These are phyloP conservation scores for Clitopilus passeckerianus DNA, from an alignment of 768 basidiomycete genomes.

Conservation along the genomic window DNA sequence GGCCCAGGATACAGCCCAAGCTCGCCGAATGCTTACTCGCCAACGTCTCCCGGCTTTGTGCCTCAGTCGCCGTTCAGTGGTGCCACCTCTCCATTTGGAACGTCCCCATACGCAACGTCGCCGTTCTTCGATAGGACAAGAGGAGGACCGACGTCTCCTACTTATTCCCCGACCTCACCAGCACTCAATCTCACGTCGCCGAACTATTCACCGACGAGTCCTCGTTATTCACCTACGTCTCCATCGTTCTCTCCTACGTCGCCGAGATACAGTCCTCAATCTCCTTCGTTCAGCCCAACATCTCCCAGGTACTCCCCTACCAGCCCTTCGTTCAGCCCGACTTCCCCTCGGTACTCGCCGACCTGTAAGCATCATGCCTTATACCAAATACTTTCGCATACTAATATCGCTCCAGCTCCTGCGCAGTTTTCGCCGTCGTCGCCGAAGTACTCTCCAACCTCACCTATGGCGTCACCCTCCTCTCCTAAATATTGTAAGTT, in stretches of 20 bases:
- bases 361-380: constrained; percentile 17
- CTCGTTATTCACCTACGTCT: constrained; percentile 81
- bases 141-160: constrained; percentile 64
- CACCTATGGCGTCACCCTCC: constrained; percentile 83
- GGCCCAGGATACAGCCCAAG: constrained; percentile 87
- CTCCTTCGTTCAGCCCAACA: constrained; percentile 87
- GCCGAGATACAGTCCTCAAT: constrained; percentile 82
- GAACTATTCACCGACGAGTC: constrained; percentile 80
- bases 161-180: constrained; percentile 87
- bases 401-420: constrained; percentile 44
- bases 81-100: constrained; percentile 79
- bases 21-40: constrained; percentile 85
- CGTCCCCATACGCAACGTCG: constrained; percentile 80
- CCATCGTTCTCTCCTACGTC: constrained; percentile 85
- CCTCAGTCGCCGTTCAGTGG: constrained; percentile 80
- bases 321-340: constrained; percentile 87
- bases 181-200: constrained; percentile 80
- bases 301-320: constrained; percentile 88
- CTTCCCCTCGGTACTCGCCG: constrained; percentile 83
- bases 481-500: constrained; percentile 89
- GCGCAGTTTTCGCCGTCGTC: constrained; percentile 85
- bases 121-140: constrained; percentile 70
- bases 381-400: constrained; percentile 8
- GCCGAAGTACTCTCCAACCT: constrained; percentile 91
- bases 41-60: constrained; percentile 82